Conservation (phyloP, 2,329 filamentous ascomycete genomes). For the Rachicladosporium sp. region DNA sequence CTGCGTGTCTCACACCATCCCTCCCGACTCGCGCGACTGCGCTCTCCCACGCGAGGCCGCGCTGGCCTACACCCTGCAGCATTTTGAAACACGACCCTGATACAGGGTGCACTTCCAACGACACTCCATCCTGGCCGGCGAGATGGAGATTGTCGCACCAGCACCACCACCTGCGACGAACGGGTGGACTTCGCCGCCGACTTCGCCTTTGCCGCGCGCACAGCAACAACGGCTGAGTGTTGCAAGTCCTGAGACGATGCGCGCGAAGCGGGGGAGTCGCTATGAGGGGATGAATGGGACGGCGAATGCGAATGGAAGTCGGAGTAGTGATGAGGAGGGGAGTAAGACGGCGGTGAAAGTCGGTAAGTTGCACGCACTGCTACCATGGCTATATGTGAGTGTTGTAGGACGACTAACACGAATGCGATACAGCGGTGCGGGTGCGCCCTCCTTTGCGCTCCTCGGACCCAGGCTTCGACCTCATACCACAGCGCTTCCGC, state of each 20-base stretch:
- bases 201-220: not conserved
- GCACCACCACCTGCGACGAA: not conserved
- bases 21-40: too few species aligned
- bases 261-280: conserved; percentile 8
- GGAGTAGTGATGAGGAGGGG: conserved; percentile 71
- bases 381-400: conserved; percentile 2
- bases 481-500: conserved; percentile 93
- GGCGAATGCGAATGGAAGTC: conserved; percentile 43
- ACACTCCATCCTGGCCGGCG: too few species aligned
- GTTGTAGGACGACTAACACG: conserved; percentile 7
- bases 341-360: conserved; percentile 85
- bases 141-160: not conserved
- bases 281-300: not conserved
- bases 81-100: too few species aligned
- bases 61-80: too few species aligned
- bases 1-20: too few species aligned
- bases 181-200: not conserved
- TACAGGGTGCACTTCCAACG: too few species aligned
- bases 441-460: conserved; percentile 76
- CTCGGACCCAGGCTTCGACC: conserved; percentile 80
- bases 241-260: conserved; percentile 5
- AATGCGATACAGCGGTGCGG: conserved; percentile 58
- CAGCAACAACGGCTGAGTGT: not conserved
- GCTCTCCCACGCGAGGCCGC: too few species aligned
- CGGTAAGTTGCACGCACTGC: conserved; percentile 40